These are phyloP conservation scores for Apiotrichum siamense DNA, from an alignment of 1,284 basidiomycete genomes.

Conservation along the genomic window DNA sequence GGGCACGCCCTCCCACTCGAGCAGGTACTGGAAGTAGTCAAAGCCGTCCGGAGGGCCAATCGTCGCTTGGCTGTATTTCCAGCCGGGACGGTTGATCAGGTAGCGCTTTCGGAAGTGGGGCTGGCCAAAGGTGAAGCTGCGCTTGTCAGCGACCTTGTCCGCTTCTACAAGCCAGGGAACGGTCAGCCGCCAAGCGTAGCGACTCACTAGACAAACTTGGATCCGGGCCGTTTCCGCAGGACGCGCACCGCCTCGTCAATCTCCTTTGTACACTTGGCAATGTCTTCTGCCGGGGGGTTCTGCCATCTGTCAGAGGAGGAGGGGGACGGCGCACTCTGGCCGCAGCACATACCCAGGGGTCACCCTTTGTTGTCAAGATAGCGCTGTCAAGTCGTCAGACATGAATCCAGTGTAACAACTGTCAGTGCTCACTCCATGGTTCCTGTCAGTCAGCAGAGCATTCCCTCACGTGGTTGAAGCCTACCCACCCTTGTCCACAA, in stretches of 20 bases:
- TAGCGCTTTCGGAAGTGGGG: slow-evolving; percentile 79
- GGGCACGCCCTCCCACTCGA: slow-evolving; percentile 28
- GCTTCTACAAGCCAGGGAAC: too few species aligned
- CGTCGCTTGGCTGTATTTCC: slow-evolving; percentile 30
- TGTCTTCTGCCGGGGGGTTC: slow-evolving; percentile 72
- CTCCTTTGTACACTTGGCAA: slow-evolving; percentile 71
- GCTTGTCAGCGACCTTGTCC: too few species aligned
- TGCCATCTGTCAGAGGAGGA: slow-evolving; percentile 37
- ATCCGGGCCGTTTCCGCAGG: slow-evolving; percentile 54
- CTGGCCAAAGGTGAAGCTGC: slow-evolving; percentile 75
- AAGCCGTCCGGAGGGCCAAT: slow-evolving; percentile 60
- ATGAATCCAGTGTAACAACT: not conserved
- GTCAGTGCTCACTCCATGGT: slow-evolving; percentile 64
- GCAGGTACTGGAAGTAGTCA: slow-evolving; percentile 74
- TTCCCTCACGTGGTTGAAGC: too few species aligned
- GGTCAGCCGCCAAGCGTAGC: too few species aligned
- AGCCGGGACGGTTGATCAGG: slow-evolving; percentile 46
- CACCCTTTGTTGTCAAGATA: slow-evolving; percentile 80
- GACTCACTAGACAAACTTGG: slow-evolving; percentile 63
- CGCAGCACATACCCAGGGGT: slow-evolving; percentile 75
- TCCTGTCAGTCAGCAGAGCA: slow-evolving; percentile 45
- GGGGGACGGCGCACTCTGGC: too few species aligned
- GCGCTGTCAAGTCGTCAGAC: slow-evolving; percentile 50
- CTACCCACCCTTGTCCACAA: slow-evolving; percentile 75
- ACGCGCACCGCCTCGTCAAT: slow-evolving; percentile 73